These are phyloP conservation scores for Saccharomyces paradoxus DNA, from an alignment of 805 yeast genomes.

Conservation along the genomic window DNA sequence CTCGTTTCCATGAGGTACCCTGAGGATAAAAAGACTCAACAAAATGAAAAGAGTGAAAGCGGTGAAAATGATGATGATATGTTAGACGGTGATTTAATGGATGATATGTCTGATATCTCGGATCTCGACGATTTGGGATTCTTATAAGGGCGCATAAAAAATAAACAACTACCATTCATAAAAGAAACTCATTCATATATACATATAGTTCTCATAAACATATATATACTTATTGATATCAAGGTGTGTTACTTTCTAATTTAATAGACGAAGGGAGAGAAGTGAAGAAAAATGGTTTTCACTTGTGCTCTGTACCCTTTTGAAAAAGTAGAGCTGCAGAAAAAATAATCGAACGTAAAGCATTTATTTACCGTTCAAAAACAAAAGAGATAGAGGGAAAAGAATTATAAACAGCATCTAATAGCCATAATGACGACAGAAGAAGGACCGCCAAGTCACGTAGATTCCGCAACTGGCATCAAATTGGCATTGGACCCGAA, in stretches of 20 bases:
- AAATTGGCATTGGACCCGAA: constrained; percentile 30
- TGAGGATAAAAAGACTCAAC: constrained; percentile 22
- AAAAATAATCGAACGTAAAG: too few relatives aligned
- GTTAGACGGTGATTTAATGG: constrained; percentile 18
- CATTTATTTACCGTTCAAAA: background rate
- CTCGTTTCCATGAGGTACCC: constrained; percentile 95
- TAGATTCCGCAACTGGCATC: constrained; percentile 9
- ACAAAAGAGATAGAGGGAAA: background rate
- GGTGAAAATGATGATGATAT: constrained; percentile 18
- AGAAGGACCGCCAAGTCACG: background rate
- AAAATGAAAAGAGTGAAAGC: constrained; percentile 11
- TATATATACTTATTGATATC: background rate
- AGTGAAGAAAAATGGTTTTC: background rate
- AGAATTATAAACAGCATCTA: background rate
- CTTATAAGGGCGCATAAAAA: constrained; percentile 7
- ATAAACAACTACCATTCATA: background rate
- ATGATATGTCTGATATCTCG: constrained; percentile 29
- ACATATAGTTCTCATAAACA: background rate
- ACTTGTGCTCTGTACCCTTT: background rate
- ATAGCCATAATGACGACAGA: background rate
- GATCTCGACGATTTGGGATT: constrained; percentile 29
- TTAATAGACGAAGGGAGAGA: background rate
- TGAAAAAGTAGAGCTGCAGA: background rate
- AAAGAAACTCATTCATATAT: background rate
- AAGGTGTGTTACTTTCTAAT: background rate